Evolutionary conservation across 768 basidiomycete species (phyloP), one percentile per base, ranked within the genome.

Genomic region (Basidioascus undulatus): DNA sequence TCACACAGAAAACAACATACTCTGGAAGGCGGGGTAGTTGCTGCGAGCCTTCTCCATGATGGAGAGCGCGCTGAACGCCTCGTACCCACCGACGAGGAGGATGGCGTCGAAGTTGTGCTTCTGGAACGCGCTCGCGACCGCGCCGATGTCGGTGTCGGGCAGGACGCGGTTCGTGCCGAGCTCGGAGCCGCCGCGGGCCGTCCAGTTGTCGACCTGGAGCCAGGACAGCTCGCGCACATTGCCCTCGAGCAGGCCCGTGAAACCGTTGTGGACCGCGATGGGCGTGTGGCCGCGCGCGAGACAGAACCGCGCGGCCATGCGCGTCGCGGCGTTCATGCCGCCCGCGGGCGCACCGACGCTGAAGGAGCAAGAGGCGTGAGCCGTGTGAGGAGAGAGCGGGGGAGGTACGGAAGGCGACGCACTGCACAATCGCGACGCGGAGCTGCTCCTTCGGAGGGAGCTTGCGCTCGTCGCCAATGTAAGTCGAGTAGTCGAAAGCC

Each of bases 311-410:
- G 80, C 84, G 6, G 82, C 84, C 21, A 86, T 76, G 32, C 89
- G 78, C 1, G 84, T 92, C 0, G 89, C 92, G 2, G 92, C 87
- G 55, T 96, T 96, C 83, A 96, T 94, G 8, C 92, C 92, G 35
- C 89, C 89, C 2, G 92, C 92, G 5, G 92, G 89, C 1, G 92
- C 92, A 38, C 92, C 89, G 53, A 86, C 74, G 53, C 86, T 89
- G 49, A 28, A 33, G 26, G 15, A 4, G 15, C 10, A 23, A 40
- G 28, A 11, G 25, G 13, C 16, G 4, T 32, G 37, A 30, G 13
- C 36, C 20, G 23, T 32, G 16, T 3, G 26, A 18, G 19, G 35
- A 37, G 11, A 35, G 3, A 13, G 15, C 23, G 5, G 25, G 12
- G 6, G 15, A 21, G n/a, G 10, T 0, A 4, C 10, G 11, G 6